phyloP scores from a whole-genome alignment of 768 basidiomycete genomes.

The Naganishia randhawae region DNA sequence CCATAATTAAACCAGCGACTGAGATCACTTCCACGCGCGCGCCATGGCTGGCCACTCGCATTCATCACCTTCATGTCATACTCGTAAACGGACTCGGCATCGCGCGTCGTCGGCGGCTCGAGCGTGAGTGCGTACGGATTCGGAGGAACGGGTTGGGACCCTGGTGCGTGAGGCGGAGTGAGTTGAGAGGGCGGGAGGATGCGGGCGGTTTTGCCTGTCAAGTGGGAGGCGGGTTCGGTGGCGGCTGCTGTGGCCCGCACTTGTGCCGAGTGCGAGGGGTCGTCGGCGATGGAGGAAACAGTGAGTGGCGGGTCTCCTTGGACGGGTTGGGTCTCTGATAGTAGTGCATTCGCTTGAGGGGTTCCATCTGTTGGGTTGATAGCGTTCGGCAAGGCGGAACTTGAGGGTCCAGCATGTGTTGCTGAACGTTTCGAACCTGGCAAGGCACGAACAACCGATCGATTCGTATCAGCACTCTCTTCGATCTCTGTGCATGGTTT shows the following conservation, averaged over 20 bases:
- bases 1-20: conserved; percentile 99
- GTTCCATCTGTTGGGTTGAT: neutral
- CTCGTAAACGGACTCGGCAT: conserved; percentile 63
- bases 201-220: conserved; percentile 28
- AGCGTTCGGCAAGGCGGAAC: conserved; percentile 1
- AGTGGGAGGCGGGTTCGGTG: neutral
- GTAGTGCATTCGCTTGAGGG: neutral
- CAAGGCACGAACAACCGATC: too few relatives aligned
- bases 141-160: conserved; percentile 75
- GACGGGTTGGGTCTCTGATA: neutral
- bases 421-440: neutral
- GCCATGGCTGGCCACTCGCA: conserved; percentile 78
- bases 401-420: neutral
- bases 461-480: neutral
- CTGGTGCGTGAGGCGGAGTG: conserved; percentile 43
- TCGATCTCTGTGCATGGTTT: too few relatives aligned
- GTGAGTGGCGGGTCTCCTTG: conserved; percentile 2
- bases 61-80: conserved; percentile 61
- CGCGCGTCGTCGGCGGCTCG: conserved; percentile 43
- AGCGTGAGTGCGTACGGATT: conserved; percentile 64
- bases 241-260: neutral
- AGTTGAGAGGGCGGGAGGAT: conserved; percentile 41
- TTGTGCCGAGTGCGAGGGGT: conserved; percentile 5
- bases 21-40: conserved; percentile 83
- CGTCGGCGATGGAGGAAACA: conserved; percentile 10